A percentile compares a stretch with the other conserved stretches of the same genome.
Conservation (phyloP, 257 asterid genomes). For the Capsicum chinense region DNA sequence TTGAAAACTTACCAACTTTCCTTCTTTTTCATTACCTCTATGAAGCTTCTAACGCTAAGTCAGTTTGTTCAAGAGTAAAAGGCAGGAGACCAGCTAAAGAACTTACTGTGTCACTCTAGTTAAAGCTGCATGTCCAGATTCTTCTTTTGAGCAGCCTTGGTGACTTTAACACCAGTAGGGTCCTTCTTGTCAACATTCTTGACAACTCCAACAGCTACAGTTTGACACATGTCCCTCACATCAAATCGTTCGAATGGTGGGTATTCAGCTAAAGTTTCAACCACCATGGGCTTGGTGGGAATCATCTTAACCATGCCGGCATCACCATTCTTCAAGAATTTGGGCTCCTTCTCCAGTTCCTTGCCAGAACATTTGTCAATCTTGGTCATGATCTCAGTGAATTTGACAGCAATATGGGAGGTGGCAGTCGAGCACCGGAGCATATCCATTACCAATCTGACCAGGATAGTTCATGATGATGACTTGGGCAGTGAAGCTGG, state of each 20-base stretch:
- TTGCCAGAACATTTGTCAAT: too few relatives aligned
- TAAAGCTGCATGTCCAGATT: neutral
- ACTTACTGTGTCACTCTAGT: too few relatives aligned
- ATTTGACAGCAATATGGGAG: slow-evolving; percentile 46
- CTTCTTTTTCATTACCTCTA: too few relatives aligned
- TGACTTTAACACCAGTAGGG: slow-evolving; percentile 59
- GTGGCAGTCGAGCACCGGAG: slow-evolving; percentile 72
- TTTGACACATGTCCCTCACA: slow-evolving; percentile 34
- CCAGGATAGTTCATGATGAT: slow-evolving; percentile 82
- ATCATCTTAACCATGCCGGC: slow-evolving; percentile 58
- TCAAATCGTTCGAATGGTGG: slow-evolving; percentile 61
- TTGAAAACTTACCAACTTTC: too few relatives aligned
- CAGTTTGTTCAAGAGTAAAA: too few relatives aligned
- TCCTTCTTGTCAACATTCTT: slow-evolving; percentile 58
- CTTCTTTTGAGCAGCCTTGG: slow-evolving; percentile 64
- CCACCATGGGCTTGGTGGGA: slow-evolving; percentile 65
- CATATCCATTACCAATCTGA: slow-evolving; percentile 68
- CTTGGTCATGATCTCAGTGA: too few relatives aligned
- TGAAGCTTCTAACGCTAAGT: too few relatives aligned
- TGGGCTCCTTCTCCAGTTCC: slow-evolving; percentile 39
- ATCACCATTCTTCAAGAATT: slow-evolving; percentile 71
- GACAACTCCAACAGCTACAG: slow-evolving; percentile 57
- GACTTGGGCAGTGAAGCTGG: slow-evolving; percentile 62
- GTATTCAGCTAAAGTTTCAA: slow-evolving; percentile 50
- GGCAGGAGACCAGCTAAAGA: too few relatives aligned